Evolutionary conservation across 805 yeast species (phyloP), one percentile per base, ranked within the genome.

Genomic region (Wickerhamomyces chambardii): DNA sequence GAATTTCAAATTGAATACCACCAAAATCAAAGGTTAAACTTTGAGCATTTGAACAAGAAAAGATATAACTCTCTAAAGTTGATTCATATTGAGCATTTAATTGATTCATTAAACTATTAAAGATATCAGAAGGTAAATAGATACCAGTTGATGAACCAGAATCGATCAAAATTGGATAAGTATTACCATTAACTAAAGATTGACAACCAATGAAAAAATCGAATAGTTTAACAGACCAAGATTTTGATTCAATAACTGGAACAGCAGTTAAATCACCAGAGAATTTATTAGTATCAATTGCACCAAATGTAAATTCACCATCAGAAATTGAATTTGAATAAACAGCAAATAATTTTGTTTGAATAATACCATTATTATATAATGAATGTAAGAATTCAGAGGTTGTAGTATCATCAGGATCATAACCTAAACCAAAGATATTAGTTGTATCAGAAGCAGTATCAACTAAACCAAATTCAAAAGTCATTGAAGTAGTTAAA

Each of bases 201-300:
- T 33, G 30, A 22, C 39, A 34, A 5, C 46, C 36, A 42, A 44
- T 19, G 41, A 42, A 24, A 29, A 44, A 11, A 32, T 53, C 39
- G 47, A 48, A 38, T 34, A 51, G 31, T 39, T 48, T 32, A 34
- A 47, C 32, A 54, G 63, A 15, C 41, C 43, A 27, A 42, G 42
- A 21, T 57, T 58, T 38, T 50, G 55, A 9, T 21, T 66, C 64
- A 41, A 70, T 54, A 31, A 66, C 48, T 16, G 69, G 66, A 17
- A 70, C 47, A 14, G 61, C 44, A 18, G 45, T 37, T 29, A 72
- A 51, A 9, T 51, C 43, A 17, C 78, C 78, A 1, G 46, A 29
- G 48, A 63, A 72, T 55, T 70, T 70, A 27, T 58, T 51, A 26
- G 58, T 61, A 46, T 74, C 78, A 32, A 70, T 53, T 24, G 73